A percentile compares a stretch with the other conserved stretches of the same genome.
These are phyloP conservation scores for Camellia sinensis DNA, from an alignment of 148 eudicot genomes.

Conservation along the genomic window DNA sequence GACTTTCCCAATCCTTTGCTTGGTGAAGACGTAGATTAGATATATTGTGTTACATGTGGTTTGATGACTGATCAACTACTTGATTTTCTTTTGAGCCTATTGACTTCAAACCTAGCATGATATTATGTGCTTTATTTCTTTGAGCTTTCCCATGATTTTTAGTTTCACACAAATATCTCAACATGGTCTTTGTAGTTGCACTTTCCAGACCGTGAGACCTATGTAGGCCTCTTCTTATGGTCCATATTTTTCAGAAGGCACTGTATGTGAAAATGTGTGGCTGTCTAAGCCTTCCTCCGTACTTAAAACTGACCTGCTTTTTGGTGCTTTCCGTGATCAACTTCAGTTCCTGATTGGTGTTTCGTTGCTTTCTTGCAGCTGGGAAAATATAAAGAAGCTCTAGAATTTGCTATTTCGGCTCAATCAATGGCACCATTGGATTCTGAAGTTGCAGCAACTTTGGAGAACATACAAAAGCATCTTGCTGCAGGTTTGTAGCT, in stretches of 20 bases:
- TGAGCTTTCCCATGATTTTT: neutral
- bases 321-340: neutral
- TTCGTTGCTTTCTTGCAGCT: constrained; percentile 50
- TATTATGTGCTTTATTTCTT: neutral
- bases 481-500: constrained; percentile 61
- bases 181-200: neutral
- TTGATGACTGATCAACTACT: constrained; percentile 4
- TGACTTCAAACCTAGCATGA: neutral
- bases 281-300: neutral
- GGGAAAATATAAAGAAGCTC: constrained; percentile 82
- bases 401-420: constrained; percentile 84
- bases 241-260: neutral
- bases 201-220: neutral
- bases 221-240: neutral
- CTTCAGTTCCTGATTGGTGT: constrained; percentile 12
- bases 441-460: constrained; percentile 61
- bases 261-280: neutral
- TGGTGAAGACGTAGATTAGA: constrained; percentile 3
- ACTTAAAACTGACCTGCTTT: neutral
- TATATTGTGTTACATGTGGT: constrained; percentile 1
- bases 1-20: neutral
- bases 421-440: constrained; percentile 60
- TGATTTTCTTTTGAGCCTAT: neutral
- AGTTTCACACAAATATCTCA: neutral
- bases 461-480: constrained; percentile 58